Percentiles rank a stretch among this genome's conserved stretches.
phyloP scores from a whole-genome alignment of 768 basidiomycete species.

The Leccinum barrowsii region DNA sequence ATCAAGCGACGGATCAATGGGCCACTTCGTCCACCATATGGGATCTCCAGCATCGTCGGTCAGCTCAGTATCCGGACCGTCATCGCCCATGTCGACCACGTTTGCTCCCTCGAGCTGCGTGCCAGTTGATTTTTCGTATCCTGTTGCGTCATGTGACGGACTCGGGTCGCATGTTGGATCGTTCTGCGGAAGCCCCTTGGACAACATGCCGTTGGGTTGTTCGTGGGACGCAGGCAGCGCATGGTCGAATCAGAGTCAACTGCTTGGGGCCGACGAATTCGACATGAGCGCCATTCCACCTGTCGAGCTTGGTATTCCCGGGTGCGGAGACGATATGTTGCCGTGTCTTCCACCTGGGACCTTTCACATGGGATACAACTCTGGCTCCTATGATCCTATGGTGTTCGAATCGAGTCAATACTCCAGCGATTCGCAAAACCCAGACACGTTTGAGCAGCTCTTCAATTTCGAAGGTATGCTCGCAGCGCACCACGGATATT shows the following conservation, averaged over 20 bases:
- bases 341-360: slow-evolving; percentile 6
- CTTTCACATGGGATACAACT: slow-evolving; percentile 21
- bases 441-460: slow-evolving; percentile 35
- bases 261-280: slow-evolving; percentile 60
- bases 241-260: slow-evolving; percentile 35
- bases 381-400: slow-evolving; percentile 25
- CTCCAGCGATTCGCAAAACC: slow-evolving; percentile 26
- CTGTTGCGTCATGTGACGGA: slow-evolving; percentile 15
- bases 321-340: slow-evolving; percentile 34
- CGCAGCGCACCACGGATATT: slow-evolving; percentile 29
- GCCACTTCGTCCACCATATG: slow-evolving; percentile 43
- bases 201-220: slow-evolving; percentile 29
- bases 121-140: slow-evolving; percentile 22
- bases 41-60: slow-evolving; percentile 50
- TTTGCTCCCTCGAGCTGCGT: slow-evolving; percentile 41
- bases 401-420: slow-evolving; percentile 32
- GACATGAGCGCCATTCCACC: slow-evolving; percentile 64
- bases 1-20: slow-evolving; percentile 33
- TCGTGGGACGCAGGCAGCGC: slow-evolving; percentile 30
- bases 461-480: slow-evolving; percentile 38
- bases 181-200: slow-evolving; percentile 21
- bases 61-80: slow-evolving; percentile 46
- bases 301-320: slow-evolving; percentile 55
- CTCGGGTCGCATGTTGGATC: slow-evolving; percentile 4
- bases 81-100: slow-evolving; percentile 46